Conservation (phyloP, 495 filamentous ascomycete species). For the Letharia lupina region DNA sequence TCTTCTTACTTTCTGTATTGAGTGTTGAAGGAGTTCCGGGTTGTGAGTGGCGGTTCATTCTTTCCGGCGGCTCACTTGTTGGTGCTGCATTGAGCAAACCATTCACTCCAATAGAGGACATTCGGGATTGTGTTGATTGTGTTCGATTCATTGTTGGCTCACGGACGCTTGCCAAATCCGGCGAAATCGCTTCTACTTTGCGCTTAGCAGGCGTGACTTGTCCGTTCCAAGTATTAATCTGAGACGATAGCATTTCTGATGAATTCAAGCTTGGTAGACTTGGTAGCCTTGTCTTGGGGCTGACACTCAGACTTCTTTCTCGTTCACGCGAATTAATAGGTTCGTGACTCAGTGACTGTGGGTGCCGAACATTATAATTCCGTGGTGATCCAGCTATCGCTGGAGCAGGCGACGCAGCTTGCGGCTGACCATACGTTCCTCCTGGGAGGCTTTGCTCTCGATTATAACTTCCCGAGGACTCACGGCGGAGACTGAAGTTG, state of each 20-base stretch:
- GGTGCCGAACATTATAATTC: conserved; percentile 5
- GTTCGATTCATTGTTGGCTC: conserved; percentile 27
- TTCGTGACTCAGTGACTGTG: conserved; percentile 9
- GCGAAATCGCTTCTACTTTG: conserved; percentile 22
- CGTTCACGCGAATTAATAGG: conserved; percentile 26
- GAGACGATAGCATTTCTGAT: conserved; percentile 3
- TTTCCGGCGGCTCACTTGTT: conserved; percentile 1
- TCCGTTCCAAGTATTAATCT: conserved; percentile 1
- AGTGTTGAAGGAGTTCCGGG: background rate
- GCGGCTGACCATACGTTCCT: conserved; percentile 29
- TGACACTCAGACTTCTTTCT: conserved; percentile 37
- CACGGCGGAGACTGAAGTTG: conserved; percentile 17
- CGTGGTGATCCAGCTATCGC: conserved; percentile 12
- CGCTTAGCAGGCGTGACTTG: conserved; percentile 16
- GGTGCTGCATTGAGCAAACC: conserved; percentile 17
- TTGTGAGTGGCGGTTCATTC: conserved; percentile 3
- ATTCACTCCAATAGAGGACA: conserved; percentile 10
- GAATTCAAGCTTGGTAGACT: conserved; percentile 14
- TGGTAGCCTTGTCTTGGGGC: conserved; percentile 36
- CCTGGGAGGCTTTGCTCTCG: conserved; percentile 33
- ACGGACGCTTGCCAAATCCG: conserved; percentile 19
- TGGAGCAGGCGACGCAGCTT: conserved; percentile 12
- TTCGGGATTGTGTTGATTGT: conserved; percentile 10
- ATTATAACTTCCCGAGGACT: conserved; percentile 25
- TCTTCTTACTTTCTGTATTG: background rate